Evolutionary conservation across 345 rosid species (phyloP), one percentile per base, ranked within the genome.

Genomic region (Anastatica hierochuntica): DNA sequence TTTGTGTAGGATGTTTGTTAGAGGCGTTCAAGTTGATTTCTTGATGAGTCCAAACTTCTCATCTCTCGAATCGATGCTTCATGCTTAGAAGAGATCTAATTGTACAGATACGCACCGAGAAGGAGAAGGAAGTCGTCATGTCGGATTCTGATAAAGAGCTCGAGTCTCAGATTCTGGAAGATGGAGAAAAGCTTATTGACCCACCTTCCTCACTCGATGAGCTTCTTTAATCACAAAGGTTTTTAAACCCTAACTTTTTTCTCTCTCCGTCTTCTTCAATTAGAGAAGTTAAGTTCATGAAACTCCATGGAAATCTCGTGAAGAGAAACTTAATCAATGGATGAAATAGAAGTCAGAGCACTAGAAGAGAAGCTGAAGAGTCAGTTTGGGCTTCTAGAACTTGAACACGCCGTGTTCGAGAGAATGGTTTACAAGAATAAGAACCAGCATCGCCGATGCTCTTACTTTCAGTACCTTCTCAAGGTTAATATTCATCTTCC

Each of bases 361-460:
- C 26, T 71, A 18, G 84, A 84, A 52, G 85, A 78, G 72, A 85
- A 74, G 63, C 63, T 81, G 63, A 79, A 68, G 56, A 75, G 79
- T 48, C 67, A 72, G 13, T 43, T 71, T 65, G 43, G 44, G 23
- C 83, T 77, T 67, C 83, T 88, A 30, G 79, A 74, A 31, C 42
- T 49, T 29, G 98, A 87, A 58, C 43, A 60, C 29, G 84, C 72
- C 5, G 68, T 87, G 33, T 81, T 85, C 38, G 94, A 83, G 65
- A 83, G 95, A 63, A 73, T 88, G 33, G 77, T 85, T 50, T 81
- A 92, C 74, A 88, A 88, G 70, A 88, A 85, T 75, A 92, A 90
- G 85, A 87, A 83, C 31, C 98, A 90, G 73, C 98, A 90, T 40
- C 68, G 96, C 18, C 79, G 95, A 61, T 76, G 85, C 76, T 78